phyloP scores from a whole-genome alignment of 352 stramenopile species.

The Saprolegnia diclina region DNA sequence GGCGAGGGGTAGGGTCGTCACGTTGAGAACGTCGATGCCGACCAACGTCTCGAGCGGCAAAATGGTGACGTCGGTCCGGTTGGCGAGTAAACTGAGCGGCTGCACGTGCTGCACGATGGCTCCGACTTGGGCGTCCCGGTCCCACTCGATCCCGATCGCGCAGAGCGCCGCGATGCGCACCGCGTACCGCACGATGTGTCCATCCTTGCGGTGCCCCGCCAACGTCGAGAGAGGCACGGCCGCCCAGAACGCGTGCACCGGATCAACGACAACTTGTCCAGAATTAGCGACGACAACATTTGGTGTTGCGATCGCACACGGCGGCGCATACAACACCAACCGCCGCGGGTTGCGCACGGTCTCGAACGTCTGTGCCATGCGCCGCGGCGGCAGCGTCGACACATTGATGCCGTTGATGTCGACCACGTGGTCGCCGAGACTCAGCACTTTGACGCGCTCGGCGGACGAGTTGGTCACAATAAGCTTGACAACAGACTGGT shows the following conservation, averaged over 20 bases:
- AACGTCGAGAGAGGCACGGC: not conserved
- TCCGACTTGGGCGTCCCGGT: not conserved
- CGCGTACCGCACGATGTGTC: not conserved
- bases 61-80: not conserved
- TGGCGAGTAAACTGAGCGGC: not conserved
- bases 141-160: not conserved
- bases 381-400: conserved; percentile 39
- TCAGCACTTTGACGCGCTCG: conserved; percentile 44
- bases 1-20: not conserved
- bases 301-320: not conserved
- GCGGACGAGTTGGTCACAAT: conserved; percentile 49
- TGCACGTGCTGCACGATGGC: not conserved
- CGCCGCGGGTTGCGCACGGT: not conserved
- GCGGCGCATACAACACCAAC: conserved; percentile 2
- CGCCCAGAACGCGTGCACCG: not conserved
- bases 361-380: conserved; percentile 33
- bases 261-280: not conserved
- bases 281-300: not conserved
- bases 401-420: conserved; percentile 63
- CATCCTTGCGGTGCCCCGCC: not conserved
- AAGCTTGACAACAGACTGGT: conserved; percentile 52
- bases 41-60: not conserved
- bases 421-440: conserved; percentile 51
- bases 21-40: not conserved
- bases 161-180: not conserved